Base-by-base conservation (phyloP, 2,329 filamentous ascomycete species). In the Colletotrichum aenigma region DNA sequence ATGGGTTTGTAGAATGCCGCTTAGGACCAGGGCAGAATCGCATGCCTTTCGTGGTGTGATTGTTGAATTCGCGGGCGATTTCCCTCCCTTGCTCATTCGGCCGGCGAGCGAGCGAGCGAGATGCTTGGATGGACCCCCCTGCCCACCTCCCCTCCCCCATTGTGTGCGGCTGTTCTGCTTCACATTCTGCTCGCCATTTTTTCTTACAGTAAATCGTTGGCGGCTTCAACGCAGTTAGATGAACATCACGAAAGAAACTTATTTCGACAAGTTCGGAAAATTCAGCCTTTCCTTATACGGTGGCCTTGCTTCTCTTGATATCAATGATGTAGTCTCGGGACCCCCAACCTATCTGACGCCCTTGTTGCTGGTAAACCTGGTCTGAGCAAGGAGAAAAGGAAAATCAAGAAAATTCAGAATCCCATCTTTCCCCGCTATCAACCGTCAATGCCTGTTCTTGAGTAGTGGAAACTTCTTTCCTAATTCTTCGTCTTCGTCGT, bases 361-460 rank as follows among this genome's bases (percentile, higher is more conserved):
- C 64, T 75, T 75, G 56, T 75, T 75, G 69, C 73, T 75, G 30
- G 73, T 67, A 67, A 52, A 60, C 36, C 68, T 66, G 52, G 16
- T 73, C 16, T 18, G 52, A 21, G 16, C n/a, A 9, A 61, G 55
- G 72, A 52, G 43, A n/a, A 34, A 8, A 28, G 18, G 26, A 9
- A 61, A 62, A 75, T 24, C 43, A n/a, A 28, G 5, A 36, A 66
- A 66, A 34, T 61, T 60, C 28, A 28, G 34, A 34, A 43, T 28
- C 26, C 32, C 32, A n/a, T 65, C 48, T 71, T 67, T 66, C 58
- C 34, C 34, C 26, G 62, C 43, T 65, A 24, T 68, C 38, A 32
- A 48, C 61, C 26, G 13, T 24, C 30, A 34, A 56, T 75, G 43
- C 32, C 38, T 30, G 9, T 32, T 75, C 43, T 48, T 32, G 64